A percentile compares a stretch with the other conserved stretches of the same genome.
phyloP scores from a whole-genome alignment of 495 filamentous ascomycete species.

The Penicillium salamii region DNA sequence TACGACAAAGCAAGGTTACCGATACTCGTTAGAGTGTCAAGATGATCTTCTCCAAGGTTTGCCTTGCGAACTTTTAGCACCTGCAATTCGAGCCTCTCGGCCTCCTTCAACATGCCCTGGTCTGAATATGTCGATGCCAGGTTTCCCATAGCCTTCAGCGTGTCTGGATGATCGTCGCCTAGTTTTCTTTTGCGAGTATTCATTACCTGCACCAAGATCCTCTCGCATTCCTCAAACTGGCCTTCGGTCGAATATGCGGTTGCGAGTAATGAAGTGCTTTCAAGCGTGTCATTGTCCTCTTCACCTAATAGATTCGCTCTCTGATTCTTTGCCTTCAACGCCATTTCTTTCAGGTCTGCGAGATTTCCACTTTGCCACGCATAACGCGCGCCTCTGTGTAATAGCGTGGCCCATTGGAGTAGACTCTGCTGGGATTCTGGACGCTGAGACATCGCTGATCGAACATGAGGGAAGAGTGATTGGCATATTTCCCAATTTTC shows the following conservation, averaged over 20 bases:
- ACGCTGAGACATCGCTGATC: neutral
- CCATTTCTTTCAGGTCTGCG: neutral
- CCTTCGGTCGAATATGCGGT: slow-evolving; percentile 12
- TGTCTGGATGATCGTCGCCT: neutral
- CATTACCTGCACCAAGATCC: neutral
- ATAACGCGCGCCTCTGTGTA: neutral
- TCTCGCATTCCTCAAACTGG: neutral
- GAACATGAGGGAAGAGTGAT: neutral
- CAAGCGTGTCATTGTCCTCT: slow-evolving; percentile 9
- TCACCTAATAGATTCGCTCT: slow-evolving; percentile 5
- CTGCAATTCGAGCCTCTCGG: neutral
- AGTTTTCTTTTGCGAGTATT: neutral
- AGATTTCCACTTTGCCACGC: neutral
- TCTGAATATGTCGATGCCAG: neutral
- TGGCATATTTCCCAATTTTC: neutral
- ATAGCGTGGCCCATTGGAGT: neutral
- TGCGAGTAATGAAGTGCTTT: slow-evolving; percentile 17
- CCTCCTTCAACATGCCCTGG: neutral
- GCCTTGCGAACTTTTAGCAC: neutral
- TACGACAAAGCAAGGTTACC: neutral
- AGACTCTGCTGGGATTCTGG: neutral
- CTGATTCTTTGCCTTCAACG: neutral
- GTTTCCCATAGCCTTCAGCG: neutral
- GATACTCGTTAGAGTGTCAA: neutral
- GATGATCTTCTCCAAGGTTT: neutral